A percentile compares a stretch with the other conserved stretches of the same genome.
Conservation (phyloP, 2,329 filamentous ascomycete genomes). For the Fusarium sp. region DNA sequence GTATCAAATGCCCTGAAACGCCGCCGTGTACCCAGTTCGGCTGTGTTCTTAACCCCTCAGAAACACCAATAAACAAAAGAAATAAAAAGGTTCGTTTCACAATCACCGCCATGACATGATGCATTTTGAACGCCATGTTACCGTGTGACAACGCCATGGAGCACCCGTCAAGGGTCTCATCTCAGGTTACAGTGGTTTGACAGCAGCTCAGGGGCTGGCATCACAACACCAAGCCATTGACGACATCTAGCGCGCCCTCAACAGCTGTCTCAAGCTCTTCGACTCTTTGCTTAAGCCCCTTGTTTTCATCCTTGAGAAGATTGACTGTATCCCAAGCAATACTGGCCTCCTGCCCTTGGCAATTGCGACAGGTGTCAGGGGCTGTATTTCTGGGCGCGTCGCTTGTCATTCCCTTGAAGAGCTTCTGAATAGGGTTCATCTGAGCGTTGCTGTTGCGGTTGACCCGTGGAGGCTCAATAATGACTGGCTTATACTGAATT, state of each 20-base stretch:
- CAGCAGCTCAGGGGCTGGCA: constrained; percentile 2
- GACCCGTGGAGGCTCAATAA: constrained; percentile 40
- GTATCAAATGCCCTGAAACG: constrained; percentile 44
- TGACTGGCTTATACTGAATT: constrained; percentile 39
- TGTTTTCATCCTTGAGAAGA: constrained; percentile 71
- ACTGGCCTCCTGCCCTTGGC: constrained; percentile 67
- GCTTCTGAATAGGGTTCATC: constrained; percentile 55
- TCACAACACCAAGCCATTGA: constrained; percentile 65
- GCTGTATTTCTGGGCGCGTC: constrained; percentile 44
- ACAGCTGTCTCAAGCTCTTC: constrained; percentile 69
- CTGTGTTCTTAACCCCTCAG: constrained; percentile 14
- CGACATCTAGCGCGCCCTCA: constrained; percentile 69
- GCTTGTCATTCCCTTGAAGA: constrained; percentile 57
- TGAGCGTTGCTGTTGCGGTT: constrained; percentile 49
- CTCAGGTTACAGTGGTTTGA: constrained; percentile 10
- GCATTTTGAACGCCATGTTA: constrained; percentile 21
- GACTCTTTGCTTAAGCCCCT: constrained; percentile 69
- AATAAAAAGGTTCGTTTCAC: constrained; percentile 4
- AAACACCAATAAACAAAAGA: constrained; percentile 33
- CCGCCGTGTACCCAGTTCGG: constrained; percentile 29
- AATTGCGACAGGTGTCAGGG: constrained; percentile 62
- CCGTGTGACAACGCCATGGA: constrained; percentile 16
- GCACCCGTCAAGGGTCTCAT: constrained; percentile 23
- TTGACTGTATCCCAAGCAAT: constrained; percentile 75
- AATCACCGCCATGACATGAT: constrained; percentile 11